A percentile compares a stretch with the other conserved stretches of the same genome.
Evolutionary conservation across 306 rosid species (phyloP).

Genomic region (Sphenostylis stenocarpa): DNA sequence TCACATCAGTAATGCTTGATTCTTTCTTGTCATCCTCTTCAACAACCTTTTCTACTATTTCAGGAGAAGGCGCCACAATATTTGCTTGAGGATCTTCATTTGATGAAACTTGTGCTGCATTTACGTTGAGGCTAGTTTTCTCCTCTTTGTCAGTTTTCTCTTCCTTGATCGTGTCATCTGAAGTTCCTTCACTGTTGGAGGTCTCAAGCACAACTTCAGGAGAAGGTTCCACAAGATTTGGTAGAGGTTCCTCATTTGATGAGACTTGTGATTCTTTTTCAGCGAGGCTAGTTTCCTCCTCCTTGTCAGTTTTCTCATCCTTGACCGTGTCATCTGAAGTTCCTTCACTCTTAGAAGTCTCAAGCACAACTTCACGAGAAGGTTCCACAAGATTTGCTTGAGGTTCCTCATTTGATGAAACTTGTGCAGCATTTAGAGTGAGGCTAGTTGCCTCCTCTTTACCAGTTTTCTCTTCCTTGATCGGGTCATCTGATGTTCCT

Average conservation of each 20-base stretch:
- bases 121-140: constrained; percentile 1
- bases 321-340: constrained; percentile 25
- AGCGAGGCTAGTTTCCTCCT: constrained; percentile 19
- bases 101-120: constrained; percentile 29
- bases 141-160: constrained; percentile 32
- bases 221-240: constrained; percentile 38
- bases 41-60: constrained; percentile 24
- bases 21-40: constrained; percentile 43
- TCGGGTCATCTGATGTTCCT: constrained; percentile 27
- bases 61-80: constrained; percentile 39
- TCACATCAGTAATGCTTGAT: constrained; percentile 28
- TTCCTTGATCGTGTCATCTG: constrained; percentile 25
- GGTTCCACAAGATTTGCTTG: constrained; percentile 34
- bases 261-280: constrained; percentile 26
- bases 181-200: constrained; percentile 29
- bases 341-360: constrained; percentile 31
- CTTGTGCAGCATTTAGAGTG: constrained; percentile 15
- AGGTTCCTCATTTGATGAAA: constrained; percentile 32
- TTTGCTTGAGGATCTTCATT: constrained; percentile 36
- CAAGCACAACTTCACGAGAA: constrained; percentile 32
- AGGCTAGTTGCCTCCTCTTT: constrained; percentile 30
- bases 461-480: constrained; percentile 31
- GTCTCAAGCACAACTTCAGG: constrained; percentile 26
- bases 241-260: constrained; percentile 31
- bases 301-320: constrained; percentile 32